A percentile compares a stretch with the other conserved stretches of the same genome.
Conservation (phyloP, 164 flowering plant genomes). For the Pachysandra terminalis region DNA sequence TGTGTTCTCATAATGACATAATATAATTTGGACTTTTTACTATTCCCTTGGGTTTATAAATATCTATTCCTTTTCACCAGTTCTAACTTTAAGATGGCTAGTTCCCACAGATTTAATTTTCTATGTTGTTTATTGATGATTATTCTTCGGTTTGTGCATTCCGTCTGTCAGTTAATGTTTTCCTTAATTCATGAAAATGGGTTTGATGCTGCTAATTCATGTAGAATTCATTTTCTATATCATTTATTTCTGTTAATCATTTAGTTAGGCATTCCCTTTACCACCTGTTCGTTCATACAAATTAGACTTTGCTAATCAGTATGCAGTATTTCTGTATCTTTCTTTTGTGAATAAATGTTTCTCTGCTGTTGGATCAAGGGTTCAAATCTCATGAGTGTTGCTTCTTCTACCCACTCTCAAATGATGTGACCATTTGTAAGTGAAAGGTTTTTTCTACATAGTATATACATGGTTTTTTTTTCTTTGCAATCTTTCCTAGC, state of each 20-base stretch:
- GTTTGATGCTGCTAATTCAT: not conserved
- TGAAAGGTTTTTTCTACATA: conserved; percentile 9
- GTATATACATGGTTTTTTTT: not conserved
- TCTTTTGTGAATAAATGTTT: conserved; percentile 50
- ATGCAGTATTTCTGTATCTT: not conserved
- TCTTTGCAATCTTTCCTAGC: not conserved
- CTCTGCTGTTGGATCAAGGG: conserved; percentile 80
- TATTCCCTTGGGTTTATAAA: too few species aligned
- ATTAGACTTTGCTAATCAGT: too few species aligned
- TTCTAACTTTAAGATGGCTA: too few species aligned
- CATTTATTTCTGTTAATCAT: too few species aligned
- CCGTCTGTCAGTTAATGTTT: too few species aligned
- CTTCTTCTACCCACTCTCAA: conserved; percentile 88
- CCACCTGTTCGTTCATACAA: too few species aligned
- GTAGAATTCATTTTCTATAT: too few species aligned
- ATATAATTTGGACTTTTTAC: not conserved
- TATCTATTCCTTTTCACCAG: not conserved
- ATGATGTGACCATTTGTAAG: conserved; percentile 80
- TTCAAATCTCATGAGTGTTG: conserved; percentile 62
- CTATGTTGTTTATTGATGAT: too few species aligned
- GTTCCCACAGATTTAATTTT: too few species aligned
- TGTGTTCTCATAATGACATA: too few species aligned
- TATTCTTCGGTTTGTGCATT: too few species aligned
- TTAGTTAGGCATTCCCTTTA: too few species aligned
- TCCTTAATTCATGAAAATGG: not conserved